A percentile compares a stretch with the other conserved stretches of the same genome.
phyloP scores from a whole-genome alignment of 2,329 filamentous ascomycete genomes.

The Mollisia scopiformis region DNA sequence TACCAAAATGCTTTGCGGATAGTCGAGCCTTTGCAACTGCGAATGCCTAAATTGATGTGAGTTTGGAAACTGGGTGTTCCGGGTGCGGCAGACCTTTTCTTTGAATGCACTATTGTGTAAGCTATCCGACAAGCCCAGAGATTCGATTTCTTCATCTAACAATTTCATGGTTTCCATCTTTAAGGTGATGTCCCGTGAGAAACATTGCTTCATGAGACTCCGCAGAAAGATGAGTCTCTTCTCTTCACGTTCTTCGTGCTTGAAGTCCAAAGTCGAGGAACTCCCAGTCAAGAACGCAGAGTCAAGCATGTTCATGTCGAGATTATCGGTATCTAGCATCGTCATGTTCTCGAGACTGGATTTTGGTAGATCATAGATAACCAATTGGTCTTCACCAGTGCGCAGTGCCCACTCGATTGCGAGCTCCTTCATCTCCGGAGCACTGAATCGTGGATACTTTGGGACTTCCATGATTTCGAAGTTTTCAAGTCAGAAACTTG shows the following conservation, averaged over 20 bases:
- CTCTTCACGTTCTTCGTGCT: not conserved
- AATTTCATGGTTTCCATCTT: not conserved
- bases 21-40: not conserved
- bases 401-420: constrained; percentile 6
- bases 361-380: not conserved
- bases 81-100: not conserved
- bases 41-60: not conserved
- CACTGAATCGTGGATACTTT: not conserved
- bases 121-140: not conserved
- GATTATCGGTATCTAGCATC: not conserved
- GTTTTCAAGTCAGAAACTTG: no score
- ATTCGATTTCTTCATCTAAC: constrained; percentile 1
- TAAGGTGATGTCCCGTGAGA: not conserved
- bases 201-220: not conserved
- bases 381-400: not conserved
- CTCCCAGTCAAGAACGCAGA: constrained; percentile 5
- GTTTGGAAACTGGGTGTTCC: not conserved
- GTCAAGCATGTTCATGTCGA: not conserved
- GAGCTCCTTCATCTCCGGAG: constrained; percentile 8
- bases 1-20: not conserved
- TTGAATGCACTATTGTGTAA: no score
- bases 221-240: constrained; percentile 1
- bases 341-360: not conserved
- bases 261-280: not conserved
- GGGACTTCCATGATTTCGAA: no score